Evolutionary conservation across 2,329 filamentous ascomycete genomes (phyloP).

Genomic region (Dothistroma pini): DNA sequence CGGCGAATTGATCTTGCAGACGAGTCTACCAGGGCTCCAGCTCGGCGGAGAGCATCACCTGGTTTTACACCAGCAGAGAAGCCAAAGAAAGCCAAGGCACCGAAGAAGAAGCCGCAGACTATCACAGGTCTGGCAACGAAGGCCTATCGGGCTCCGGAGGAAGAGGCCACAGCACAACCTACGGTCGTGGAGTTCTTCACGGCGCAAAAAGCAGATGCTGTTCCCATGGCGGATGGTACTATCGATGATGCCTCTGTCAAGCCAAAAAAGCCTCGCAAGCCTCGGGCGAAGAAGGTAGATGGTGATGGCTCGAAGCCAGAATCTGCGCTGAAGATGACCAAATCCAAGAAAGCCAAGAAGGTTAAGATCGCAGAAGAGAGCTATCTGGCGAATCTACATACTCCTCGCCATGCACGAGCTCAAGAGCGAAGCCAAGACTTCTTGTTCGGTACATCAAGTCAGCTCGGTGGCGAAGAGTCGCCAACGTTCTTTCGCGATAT

Average conservation of each 20-base stretch:
- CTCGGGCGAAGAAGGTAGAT: conserved; percentile 21
- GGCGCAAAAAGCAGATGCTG: conserved; percentile 14
- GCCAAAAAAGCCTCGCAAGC: conserved; percentile 28
- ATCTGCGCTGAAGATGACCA: conserved; percentile 8
- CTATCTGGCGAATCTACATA: conserved; percentile 49
- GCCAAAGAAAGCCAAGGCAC: conserved; percentile 37
- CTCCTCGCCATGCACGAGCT: conserved; percentile 64
- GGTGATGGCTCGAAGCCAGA: conserved; percentile 3
- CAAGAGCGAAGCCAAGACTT: conserved; percentile 69
- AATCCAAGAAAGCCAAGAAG: conserved; percentile 38
- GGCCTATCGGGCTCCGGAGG: conserved; percentile 53
- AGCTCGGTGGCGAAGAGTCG: conserved; percentile 69
- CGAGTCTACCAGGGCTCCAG: conserved; percentile 10
- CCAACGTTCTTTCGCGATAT: conserved; percentile 62
- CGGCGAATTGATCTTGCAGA: conserved; percentile 17
- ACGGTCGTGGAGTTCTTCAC: conserved; percentile 47
- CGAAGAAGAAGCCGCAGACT: conserved; percentile 68
- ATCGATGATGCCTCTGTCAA: conserved; percentile 7
- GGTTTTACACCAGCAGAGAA: conserved; percentile 19
- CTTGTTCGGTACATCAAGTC: conserved; percentile 82
- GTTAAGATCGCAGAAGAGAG: conserved; percentile 25
- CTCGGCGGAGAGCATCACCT: conserved; percentile 1
- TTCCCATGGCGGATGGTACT: background rate
- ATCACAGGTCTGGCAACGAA: conserved; percentile 76
- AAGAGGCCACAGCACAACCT: conserved; percentile 19